Conservation (phyloP, 2,329 filamentous ascomycete species). For the Ophiostoma montium region DNA sequence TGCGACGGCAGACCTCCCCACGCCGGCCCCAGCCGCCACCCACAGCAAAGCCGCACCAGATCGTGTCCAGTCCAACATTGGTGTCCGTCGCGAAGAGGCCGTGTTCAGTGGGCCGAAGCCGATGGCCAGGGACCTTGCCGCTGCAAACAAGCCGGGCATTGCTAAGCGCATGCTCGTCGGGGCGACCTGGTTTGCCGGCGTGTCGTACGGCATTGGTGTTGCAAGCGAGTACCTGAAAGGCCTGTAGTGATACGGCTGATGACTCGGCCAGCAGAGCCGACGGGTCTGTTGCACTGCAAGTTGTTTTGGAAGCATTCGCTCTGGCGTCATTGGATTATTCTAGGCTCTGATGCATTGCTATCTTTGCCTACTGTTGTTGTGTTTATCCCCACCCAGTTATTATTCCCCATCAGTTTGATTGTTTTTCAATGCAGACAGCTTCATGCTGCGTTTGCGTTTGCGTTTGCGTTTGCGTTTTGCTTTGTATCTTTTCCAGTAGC, state of each 20-base stretch:
- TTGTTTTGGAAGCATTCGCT: too few species aligned
- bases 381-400: too few species aligned
- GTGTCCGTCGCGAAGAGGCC: conserved; percentile 31
- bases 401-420: too few species aligned
- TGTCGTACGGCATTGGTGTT: conserved; percentile 44
- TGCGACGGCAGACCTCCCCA: conserved; percentile 2
- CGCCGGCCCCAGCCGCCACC: conserved; percentile 15
- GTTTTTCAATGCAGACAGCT: too few species aligned
- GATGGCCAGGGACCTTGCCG: background rate
- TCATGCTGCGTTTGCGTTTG: too few species aligned
- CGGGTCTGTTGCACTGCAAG: too few species aligned
- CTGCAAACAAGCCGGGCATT: conserved; percentile 16
- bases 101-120: conserved; percentile 29
- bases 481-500: too few species aligned
- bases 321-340: too few species aligned
- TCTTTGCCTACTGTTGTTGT: too few species aligned
- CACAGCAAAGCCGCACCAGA: background rate
- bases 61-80: conserved; percentile 23
- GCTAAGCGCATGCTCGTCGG: conserved; percentile 37
- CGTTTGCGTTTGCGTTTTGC: too few species aligned
- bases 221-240: conserved; percentile 40
- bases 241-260: background rate
- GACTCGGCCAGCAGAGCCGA: too few species aligned
- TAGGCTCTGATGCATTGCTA: too few species aligned
- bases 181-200: conserved; percentile 38